Evolutionary conservation across 108 stramenopile genomes (phyloP).

Genomic region (Pseudonitzschia pungens): DNA sequence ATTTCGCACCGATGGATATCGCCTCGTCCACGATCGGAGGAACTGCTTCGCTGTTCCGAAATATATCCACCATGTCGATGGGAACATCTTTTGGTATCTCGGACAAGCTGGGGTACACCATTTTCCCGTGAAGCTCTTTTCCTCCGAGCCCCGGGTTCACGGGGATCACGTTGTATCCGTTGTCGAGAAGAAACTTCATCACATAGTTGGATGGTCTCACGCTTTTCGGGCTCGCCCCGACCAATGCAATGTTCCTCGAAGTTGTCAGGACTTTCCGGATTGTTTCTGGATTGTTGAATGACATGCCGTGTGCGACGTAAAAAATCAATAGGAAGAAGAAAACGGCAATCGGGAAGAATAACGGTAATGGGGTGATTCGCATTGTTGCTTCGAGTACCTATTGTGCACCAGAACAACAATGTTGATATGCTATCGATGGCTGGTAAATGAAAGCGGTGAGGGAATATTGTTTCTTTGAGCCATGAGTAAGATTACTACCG

Average conservation of each 20-base stretch:
- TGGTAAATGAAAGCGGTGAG: too few species aligned
- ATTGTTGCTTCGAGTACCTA: not conserved
- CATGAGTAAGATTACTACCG: too few species aligned
- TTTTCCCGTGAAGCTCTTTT: conserved; percentile 57
- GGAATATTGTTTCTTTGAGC: too few species aligned
- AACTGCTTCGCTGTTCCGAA: conserved; percentile 63
- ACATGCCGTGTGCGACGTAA: not conserved
- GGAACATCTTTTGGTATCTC: conserved; percentile 36
- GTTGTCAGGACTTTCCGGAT: conserved; percentile 63
- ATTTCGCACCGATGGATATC: conserved; percentile 65
- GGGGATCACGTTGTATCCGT: conserved; percentile 76
- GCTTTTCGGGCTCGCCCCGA: conserved; percentile 72
- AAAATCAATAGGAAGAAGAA: not conserved
- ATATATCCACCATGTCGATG: conserved; percentile 86
- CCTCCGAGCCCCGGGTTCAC: conserved; percentile 82
- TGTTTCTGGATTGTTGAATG: not conserved
- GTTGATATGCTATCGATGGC: too few species aligned
- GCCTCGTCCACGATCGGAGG: conserved; percentile 80
- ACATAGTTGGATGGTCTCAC: conserved; percentile 73
- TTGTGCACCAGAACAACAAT: too few species aligned
- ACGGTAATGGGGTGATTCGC: not conserved
- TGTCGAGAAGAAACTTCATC: conserved; percentile 56
- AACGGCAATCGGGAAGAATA: not conserved
- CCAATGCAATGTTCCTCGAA: conserved; percentile 75
- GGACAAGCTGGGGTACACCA: conserved; percentile 58